Conservation (phyloP, 331 rosid species). For the Malus hybrid region DNA sequence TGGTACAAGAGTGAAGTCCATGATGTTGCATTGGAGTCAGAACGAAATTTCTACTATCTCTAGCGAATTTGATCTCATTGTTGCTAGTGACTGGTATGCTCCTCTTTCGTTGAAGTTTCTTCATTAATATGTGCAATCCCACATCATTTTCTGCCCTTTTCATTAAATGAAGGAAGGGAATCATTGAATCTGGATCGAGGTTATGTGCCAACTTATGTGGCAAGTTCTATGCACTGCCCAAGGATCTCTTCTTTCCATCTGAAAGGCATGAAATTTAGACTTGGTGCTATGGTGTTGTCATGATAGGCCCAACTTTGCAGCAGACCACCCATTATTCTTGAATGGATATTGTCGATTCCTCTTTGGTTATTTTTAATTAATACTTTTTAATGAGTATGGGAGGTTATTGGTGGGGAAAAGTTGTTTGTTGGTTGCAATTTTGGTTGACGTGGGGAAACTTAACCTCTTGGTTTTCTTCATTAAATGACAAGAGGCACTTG, state of each 20-base stretch:
- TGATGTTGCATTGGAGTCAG: slow-evolving; percentile 74
- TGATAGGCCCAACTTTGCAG: background rate
- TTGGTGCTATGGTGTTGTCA: slow-evolving; percentile 11
- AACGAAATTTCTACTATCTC: slow-evolving; percentile 37
- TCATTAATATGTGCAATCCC: background rate
- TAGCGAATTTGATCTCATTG: slow-evolving; percentile 52
- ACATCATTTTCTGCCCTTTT: background rate
- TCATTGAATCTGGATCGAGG: slow-evolving; percentile 4
- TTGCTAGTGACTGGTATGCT: slow-evolving; percentile 77
- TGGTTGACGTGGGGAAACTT: slow-evolving; percentile 20
- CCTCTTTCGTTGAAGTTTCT: slow-evolving; percentile 9
- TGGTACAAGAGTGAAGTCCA: slow-evolving; percentile 53
- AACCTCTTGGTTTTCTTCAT: slow-evolving; percentile 20
- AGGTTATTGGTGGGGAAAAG: slow-evolving; percentile 28
- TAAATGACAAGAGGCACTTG: slow-evolving; percentile 15
- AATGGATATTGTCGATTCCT: slow-evolving; percentile 16
- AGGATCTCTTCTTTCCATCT: slow-evolving; percentile 4
- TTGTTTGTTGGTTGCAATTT: slow-evolving; percentile 14
- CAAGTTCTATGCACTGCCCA: slow-evolving; percentile 5
- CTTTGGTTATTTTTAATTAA: background rate
- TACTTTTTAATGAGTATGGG: slow-evolving; percentile 3
- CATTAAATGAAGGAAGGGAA: background rate
- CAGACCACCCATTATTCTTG: background rate
- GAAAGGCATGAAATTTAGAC: slow-evolving; percentile 19
- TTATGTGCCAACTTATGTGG: slow-evolving; percentile 5